A percentile compares a stretch with the other conserved stretches of the same genome.
These are phyloP conservation scores for Sarocladium strictum DNA, from an alignment of 2,329 filamentous ascomycete species.

Conservation along the genomic window DNA sequence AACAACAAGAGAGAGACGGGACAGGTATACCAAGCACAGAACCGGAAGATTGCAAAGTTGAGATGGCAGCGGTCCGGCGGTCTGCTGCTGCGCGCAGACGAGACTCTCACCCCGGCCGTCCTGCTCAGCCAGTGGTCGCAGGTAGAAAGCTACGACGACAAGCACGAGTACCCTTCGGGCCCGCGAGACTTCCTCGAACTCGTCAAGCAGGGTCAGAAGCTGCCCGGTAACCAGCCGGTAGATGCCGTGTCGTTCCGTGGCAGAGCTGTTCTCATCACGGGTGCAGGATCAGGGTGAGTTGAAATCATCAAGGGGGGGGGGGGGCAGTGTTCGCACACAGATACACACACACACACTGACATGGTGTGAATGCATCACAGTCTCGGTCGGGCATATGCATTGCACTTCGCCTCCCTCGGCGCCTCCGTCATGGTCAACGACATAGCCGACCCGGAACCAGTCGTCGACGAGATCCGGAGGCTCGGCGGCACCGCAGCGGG, in stretches of 20 bases:
- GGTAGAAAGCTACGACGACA: slow-evolving; percentile 78
- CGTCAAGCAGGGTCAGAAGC: slow-evolving; percentile 75
- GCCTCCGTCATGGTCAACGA: slow-evolving; percentile 92
- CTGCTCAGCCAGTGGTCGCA: slow-evolving; percentile 85
- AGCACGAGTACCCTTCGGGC: slow-evolving; percentile 73
- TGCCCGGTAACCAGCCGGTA: slow-evolving; percentile 64
- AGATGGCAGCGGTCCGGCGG: slow-evolving; percentile 92
- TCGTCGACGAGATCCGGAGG: slow-evolving; percentile 89
- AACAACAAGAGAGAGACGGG: slow-evolving; percentile 79
- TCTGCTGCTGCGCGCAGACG: slow-evolving; percentile 82
- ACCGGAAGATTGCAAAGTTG: slow-evolving; percentile 86
- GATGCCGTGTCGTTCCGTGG: slow-evolving; percentile 76
- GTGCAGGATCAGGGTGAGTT: slow-evolving; percentile 81
- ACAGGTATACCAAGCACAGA: slow-evolving; percentile 88
- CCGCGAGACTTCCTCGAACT: slow-evolving; percentile 83
- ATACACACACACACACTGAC: no score
- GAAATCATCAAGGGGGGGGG: no score
- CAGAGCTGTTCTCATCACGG: slow-evolving; percentile 81
- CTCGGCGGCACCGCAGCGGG: slow-evolving; percentile 83
- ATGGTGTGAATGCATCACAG: no score
- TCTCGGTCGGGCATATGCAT: slow-evolving; percentile 83
- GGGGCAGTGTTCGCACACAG: no score
- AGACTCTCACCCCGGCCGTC: slow-evolving; percentile 79
- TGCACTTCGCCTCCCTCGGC: slow-evolving; percentile 80
- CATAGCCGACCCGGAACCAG: slow-evolving; percentile 82